phyloP scores from a whole-genome alignment of 2,329 filamentous ascomycete species.

The Byssothecium circinans region DNA sequence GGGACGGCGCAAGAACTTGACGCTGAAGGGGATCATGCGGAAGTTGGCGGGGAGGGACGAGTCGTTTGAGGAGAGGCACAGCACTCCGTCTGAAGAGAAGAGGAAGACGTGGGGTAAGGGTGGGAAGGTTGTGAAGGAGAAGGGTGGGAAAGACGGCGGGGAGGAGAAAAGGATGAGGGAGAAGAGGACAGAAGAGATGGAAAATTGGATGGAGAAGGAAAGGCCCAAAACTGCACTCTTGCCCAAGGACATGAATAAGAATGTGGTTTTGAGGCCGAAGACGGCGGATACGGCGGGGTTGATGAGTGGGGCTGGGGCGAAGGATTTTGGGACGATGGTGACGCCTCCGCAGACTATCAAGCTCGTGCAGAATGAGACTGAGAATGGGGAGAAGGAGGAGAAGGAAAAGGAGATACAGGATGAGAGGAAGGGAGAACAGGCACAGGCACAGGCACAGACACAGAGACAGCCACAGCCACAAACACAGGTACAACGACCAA shows the following conservation, averaged over 20 bases:
- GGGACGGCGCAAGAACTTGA: constrained; percentile 21
- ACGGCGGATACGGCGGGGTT: constrained; percentile 7
- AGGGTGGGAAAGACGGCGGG: no score
- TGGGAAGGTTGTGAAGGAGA: no score
- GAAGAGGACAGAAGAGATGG: constrained; percentile 3
- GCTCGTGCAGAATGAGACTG: not conserved
- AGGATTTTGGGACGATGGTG: no score
- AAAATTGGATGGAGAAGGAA: constrained; percentile 3
- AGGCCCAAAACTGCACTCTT: constrained; percentile 12
- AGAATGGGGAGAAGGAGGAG: not conserved
- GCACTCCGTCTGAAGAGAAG: no score
- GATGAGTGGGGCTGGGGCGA: no score
- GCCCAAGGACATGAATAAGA: constrained; percentile 16
- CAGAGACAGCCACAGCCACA: no score
- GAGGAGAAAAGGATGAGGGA: constrained; percentile 6
- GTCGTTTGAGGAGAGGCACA: not conserved
- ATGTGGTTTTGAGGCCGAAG: constrained; percentile 12
- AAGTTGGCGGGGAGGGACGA: constrained; percentile 26
- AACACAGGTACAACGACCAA: no score
- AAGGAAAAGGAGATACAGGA: not conserved
- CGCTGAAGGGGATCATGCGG: constrained; percentile 31
- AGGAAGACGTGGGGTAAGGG: no score
- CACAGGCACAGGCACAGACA: no score
- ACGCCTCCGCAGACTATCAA: no score
- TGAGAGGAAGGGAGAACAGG: not conserved